Conservation (phyloP, 768 basidiomycete genomes). For the Panellus pusillus region DNA sequence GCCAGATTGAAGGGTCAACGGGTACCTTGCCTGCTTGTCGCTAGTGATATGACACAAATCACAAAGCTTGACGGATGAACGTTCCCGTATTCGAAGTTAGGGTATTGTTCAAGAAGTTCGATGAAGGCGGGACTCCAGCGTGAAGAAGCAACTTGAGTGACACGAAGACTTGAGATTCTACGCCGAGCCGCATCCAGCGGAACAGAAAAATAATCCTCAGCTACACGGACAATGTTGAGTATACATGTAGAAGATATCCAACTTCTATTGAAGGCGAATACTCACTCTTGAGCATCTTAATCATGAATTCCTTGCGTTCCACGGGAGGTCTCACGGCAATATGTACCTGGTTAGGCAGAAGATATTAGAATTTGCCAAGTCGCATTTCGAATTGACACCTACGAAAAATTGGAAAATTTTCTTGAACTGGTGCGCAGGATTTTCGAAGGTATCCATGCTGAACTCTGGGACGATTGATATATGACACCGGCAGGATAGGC, state of each 20-base stretch:
- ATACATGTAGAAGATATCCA: not conserved
- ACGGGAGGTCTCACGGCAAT: slow-evolving; percentile 59
- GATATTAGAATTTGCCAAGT: not conserved
- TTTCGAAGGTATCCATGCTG: slow-evolving; percentile 78
- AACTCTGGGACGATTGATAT: slow-evolving; percentile 43
- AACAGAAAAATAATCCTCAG: slow-evolving; percentile 71
- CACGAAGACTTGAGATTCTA: slow-evolving; percentile 66
- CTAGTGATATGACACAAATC: slow-evolving; percentile 75
- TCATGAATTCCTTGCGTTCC: slow-evolving; percentile 57
- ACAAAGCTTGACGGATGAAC: slow-evolving; percentile 58
- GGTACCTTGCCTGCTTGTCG: slow-evolving; percentile 45
- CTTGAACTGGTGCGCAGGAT: slow-evolving; percentile 79
- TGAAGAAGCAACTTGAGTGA: slow-evolving; percentile 81
- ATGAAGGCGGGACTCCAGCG: slow-evolving; percentile 78
- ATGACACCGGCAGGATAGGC: no score
- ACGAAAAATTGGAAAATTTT: slow-evolving; percentile 87
- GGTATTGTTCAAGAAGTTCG: slow-evolving; percentile 62
- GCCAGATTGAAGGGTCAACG: slow-evolving; percentile 36
- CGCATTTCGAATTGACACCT: slow-evolving; percentile 34
- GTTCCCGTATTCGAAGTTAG: slow-evolving; percentile 60
- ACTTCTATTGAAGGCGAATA: not conserved
- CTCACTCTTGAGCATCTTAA: slow-evolving; percentile 51
- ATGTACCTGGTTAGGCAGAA: slow-evolving; percentile 3
- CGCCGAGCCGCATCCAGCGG: slow-evolving; percentile 68
- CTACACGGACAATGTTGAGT: slow-evolving; percentile 24